These are phyloP conservation scores for Clarireedia homoeocarpa DNA, from an alignment of 2,329 filamentous ascomycete genomes.

Conservation along the genomic window DNA sequence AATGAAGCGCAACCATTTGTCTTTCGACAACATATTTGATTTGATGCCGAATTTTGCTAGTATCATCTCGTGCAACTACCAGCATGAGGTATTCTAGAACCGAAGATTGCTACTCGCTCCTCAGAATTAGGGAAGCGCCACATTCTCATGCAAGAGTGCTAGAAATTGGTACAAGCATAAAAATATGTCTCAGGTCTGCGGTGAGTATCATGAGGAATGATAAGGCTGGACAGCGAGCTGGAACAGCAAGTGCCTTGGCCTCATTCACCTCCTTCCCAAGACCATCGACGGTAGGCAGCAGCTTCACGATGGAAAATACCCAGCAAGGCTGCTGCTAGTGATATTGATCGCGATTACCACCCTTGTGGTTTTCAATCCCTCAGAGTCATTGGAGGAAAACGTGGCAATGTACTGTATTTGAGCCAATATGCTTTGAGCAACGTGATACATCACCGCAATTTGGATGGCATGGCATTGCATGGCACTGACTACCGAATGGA, in stretches of 20 bases:
- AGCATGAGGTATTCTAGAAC: no score
- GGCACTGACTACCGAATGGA: no score
- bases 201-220: not conserved
- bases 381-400: not conserved
- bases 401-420: not conserved
- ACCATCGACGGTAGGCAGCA: not conserved
- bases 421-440: not conserved
- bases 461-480: not conserved
- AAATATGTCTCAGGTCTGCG: not conserved
- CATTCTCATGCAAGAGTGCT: not conserved
- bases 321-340: not conserved
- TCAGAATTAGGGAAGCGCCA: not conserved
- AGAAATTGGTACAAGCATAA: not conserved
- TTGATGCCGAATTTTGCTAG: no score
- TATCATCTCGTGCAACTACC: no score
- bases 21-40: no score
- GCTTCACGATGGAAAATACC: not conserved
- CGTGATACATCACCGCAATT: constrained; percentile 1
- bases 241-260: constrained; percentile 1
- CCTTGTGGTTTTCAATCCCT: not conserved
- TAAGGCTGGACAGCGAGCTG: not conserved
- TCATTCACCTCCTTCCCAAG: not conserved
- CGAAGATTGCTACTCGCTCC: not conserved
- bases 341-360: not conserved
- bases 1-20: no score